Percentiles rank a stretch among this genome's conserved stretches.
Evolutionary conservation across 768 basidiomycete genomes (phyloP).

Genomic region (Gyrodon lividus): DNA sequence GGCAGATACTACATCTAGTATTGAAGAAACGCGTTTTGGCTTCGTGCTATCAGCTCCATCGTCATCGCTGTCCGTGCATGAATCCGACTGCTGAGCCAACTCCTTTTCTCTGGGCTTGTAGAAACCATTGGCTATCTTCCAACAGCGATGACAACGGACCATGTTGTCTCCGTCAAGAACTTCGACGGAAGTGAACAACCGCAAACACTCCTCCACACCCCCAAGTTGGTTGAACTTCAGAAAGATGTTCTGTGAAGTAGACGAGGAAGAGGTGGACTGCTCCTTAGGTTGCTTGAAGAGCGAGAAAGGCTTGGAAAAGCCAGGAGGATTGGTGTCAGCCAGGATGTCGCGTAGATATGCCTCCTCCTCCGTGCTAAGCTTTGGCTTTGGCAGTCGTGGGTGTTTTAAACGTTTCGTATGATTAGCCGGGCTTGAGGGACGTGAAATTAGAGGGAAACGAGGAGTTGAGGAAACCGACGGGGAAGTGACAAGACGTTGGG

Average conservation of each 20-base stretch:
- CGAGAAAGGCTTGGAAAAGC: slow-evolving; percentile 44
- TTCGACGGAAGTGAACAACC: slow-evolving; percentile 92
- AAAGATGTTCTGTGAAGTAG: slow-evolving; percentile 26
- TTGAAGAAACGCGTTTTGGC: slow-evolving; percentile 16
- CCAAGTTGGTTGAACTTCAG: slow-evolving; percentile 38
- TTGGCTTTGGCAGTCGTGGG: slow-evolving; percentile 56
- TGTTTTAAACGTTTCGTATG: slow-evolving; percentile 39
- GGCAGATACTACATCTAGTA: slow-evolving; percentile 26
- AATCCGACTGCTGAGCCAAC: slow-evolving; percentile 25
- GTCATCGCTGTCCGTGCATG: slow-evolving; percentile 34
- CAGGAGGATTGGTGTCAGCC: slow-evolving; percentile 55
- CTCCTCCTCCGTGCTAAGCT: slow-evolving; percentile 54
- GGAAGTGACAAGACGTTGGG: slow-evolving; percentile 21
- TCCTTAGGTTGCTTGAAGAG: slow-evolving; percentile 44
- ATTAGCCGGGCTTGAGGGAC: slow-evolving; percentile 27
- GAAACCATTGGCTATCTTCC: slow-evolving; percentile 82
- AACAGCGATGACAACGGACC: slow-evolving; percentile 91
- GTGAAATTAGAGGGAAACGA: slow-evolving; percentile 25
- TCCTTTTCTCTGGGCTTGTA: slow-evolving; percentile 36
- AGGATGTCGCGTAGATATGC: slow-evolving; percentile 70
- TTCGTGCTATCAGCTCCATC: slow-evolving; percentile 26
- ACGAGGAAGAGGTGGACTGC: slow-evolving; percentile 14
- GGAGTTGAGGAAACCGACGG: slow-evolving; percentile 17
- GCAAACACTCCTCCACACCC: slow-evolving; percentile 75
- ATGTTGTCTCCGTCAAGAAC: slow-evolving; percentile 91